These are phyloP conservation scores for Linnemannia elongata DNA, from an alignment of 192 early-diverging fungal species.

Conservation along the genomic window DNA sequence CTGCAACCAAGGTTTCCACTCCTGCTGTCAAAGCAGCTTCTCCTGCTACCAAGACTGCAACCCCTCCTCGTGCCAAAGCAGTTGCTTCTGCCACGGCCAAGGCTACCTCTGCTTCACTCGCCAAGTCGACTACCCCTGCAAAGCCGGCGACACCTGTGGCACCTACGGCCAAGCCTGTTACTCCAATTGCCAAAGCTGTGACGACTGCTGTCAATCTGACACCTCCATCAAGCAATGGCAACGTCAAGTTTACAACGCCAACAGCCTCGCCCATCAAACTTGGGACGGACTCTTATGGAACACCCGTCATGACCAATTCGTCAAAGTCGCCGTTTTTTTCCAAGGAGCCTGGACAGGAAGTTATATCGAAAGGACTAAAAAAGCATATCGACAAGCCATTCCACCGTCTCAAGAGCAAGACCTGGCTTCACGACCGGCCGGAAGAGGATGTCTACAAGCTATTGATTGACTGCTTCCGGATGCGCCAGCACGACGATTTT, in stretches of 20 bases:
- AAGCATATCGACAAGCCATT: constrained; percentile 8
- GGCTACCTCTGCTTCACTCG: not conserved
- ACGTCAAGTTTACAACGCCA: not conserved
- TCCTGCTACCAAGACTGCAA: not conserved
- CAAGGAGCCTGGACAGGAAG: not conserved
- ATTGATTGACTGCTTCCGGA: constrained; percentile 11
- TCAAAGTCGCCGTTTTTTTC: not conserved
- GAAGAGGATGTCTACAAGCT: constrained; percentile 10
- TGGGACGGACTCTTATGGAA: not conserved
- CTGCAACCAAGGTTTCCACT: not conserved
- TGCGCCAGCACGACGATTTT: constrained; percentile 13
- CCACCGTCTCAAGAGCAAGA: not conserved
- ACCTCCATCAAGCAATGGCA: not conserved
- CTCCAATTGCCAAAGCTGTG: not conserved
- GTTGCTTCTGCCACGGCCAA: not conserved
- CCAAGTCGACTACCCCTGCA: not conserved
- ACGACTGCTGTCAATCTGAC: not conserved
- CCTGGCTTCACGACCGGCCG: constrained; percentile 15
- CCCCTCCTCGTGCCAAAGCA: not conserved
- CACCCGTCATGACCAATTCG: not conserved
- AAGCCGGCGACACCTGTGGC: not conserved
- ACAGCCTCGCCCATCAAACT: not conserved
- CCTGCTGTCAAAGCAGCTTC: not conserved
- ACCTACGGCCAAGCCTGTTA: not conserved
- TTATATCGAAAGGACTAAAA: not conserved